Conservation (phyloP, 2,329 filamentous ascomycete genomes). For the Fusarium transvaalense region DNA sequence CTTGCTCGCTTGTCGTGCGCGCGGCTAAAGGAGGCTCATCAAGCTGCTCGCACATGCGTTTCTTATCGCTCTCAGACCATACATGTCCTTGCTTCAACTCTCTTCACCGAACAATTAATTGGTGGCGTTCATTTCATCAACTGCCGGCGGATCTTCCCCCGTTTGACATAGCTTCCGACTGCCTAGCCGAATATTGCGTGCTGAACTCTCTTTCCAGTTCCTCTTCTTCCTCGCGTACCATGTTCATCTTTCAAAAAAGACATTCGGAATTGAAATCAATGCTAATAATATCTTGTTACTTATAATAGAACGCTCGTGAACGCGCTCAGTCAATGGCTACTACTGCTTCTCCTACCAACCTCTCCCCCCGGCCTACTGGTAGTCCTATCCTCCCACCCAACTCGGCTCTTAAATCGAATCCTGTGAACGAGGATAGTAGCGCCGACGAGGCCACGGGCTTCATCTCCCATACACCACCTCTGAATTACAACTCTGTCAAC, state of each 20-base stretch:
- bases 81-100: background rate
- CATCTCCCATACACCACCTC: slow-evolving; percentile 51
- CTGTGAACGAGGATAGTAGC: slow-evolving; percentile 43
- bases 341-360: slow-evolving; percentile 31
- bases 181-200: slow-evolving; percentile 36
- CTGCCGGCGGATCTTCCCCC: slow-evolving; percentile 22
- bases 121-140: slow-evolving; percentile 28
- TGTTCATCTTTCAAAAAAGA: background rate
- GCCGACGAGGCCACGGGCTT: slow-evolving; percentile 60
- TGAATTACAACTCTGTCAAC: slow-evolving; percentile 58
- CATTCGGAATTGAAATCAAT: background rate
- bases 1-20: slow-evolving; percentile 1
- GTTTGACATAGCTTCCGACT: slow-evolving; percentile 38
- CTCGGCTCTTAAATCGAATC: slow-evolving; percentile 32
- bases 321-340: slow-evolving; percentile 58
- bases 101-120: slow-evolving; percentile 9
- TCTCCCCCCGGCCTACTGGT: slow-evolving; percentile 27
- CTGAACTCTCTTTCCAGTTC: slow-evolving; percentile 15
- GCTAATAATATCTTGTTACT: slow-evolving; percentile 21
- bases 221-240: slow-evolving; percentile 1
- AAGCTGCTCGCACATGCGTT: background rate
- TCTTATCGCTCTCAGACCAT: background rate
- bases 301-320: slow-evolving; percentile 56
- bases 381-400: slow-evolving; percentile 39
- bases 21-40: background rate